Evolutionary conservation across 805 yeast species (phyloP).

Genomic region (Sugiyamaella qingdaonensis): DNA sequence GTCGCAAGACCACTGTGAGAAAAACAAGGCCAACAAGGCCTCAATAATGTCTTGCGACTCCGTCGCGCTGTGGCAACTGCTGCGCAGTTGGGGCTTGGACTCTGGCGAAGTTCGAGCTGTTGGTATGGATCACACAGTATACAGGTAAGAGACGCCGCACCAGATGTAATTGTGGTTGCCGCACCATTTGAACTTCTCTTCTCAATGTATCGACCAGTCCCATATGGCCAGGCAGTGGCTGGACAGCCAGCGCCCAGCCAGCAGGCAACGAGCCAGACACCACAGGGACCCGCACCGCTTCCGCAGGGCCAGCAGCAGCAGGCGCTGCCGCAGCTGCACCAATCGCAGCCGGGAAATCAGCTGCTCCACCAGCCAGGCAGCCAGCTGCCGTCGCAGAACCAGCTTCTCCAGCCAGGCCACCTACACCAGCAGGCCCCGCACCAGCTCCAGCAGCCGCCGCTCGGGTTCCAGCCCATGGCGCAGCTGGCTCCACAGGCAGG

Average conservation of each 20-base stretch:
- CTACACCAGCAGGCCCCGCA: slow-evolving; percentile 1
- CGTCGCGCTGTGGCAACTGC: no score
- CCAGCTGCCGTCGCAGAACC: slow-evolving; percentile 4
- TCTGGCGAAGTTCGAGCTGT: no score
- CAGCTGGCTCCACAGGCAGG: slow-evolving; percentile 7
- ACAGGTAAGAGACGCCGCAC: not conserved
- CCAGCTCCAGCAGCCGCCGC: slow-evolving; percentile 5
- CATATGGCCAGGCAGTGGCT: not conserved
- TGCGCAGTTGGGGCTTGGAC: no score
- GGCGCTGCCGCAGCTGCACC: not conserved
- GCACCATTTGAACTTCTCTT: no score
- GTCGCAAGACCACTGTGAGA: no score
- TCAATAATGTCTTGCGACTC: no score
- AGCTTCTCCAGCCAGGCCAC: slow-evolving; percentile 6
- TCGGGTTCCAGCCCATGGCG: not conserved
- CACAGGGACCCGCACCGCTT: not conserved
- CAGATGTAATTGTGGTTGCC: not conserved
- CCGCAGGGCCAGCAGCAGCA: not conserved
- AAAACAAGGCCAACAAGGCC: no score
- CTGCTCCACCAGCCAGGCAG: not conserved
- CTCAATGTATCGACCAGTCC: not conserved
- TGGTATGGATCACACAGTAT: no score
- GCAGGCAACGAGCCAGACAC: not conserved
- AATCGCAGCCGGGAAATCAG: not conserved
- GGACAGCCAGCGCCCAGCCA: not conserved